Conservation (phyloP, 2,329 filamentous ascomycete species). For the Alternaria solani region DNA sequence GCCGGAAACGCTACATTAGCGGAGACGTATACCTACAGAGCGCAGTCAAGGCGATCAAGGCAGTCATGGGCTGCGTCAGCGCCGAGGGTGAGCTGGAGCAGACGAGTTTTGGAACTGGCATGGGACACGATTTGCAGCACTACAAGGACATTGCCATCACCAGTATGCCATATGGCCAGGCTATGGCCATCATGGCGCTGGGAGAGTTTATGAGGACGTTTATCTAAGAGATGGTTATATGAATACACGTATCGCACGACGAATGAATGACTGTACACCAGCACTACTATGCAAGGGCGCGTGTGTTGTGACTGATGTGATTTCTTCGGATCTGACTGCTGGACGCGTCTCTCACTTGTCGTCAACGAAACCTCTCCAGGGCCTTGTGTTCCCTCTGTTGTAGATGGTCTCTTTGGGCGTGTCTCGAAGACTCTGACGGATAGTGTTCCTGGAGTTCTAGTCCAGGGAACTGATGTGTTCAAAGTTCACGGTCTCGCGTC, state of each 20-base stretch:
- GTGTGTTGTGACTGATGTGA: neutral
- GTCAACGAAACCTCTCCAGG: neutral
- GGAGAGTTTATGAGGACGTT: constrained; percentile 75
- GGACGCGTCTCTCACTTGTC: neutral
- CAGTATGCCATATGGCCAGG: constrained; percentile 85
- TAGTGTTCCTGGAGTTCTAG: no score
- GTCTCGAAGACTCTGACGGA: no score
- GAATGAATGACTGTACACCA: neutral
- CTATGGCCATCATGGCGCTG: constrained; percentile 83
- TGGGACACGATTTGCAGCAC: constrained; percentile 76
- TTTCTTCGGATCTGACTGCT: neutral
- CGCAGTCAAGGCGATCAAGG: constrained; percentile 71
- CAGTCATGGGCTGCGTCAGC: constrained; percentile 72
- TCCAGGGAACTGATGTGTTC: no score
- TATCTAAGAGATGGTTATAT: constrained; percentile 45
- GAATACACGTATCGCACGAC: neutral
- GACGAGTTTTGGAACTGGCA: constrained; percentile 80
- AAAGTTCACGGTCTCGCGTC: neutral
- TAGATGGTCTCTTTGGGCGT: neutral
- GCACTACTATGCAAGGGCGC: neutral
- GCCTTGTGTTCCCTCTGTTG: neutral
- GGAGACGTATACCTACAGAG: constrained; percentile 66
- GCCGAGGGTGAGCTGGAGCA: constrained; percentile 73
- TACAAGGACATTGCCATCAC: constrained; percentile 80
- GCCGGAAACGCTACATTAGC: constrained; percentile 72